A percentile compares a stretch with the other conserved stretches of the same genome.
Evolutionary conservation across 140 eudicot genomes (phyloP).

Genomic region (Anethum foeniculum): DNA sequence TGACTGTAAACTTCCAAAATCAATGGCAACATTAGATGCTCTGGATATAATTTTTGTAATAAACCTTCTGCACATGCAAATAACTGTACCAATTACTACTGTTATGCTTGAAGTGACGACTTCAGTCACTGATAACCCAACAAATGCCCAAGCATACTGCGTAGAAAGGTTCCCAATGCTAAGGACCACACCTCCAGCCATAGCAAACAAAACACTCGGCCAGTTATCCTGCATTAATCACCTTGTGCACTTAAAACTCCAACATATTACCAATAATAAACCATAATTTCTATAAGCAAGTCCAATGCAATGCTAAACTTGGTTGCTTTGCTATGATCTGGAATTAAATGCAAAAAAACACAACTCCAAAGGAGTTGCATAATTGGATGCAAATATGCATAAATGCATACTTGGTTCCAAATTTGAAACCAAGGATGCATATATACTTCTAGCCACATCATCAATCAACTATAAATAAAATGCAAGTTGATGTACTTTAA

Average conservation of each 20-base stretch:
- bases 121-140: constrained; percentile 73
- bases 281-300: background rate
- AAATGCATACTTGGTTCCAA: no score
- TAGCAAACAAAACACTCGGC: constrained; percentile 84
- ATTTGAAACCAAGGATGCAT: background rate
- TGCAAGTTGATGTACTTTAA: no score
- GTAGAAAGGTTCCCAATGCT: constrained; percentile 71
- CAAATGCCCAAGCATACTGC: constrained; percentile 91
- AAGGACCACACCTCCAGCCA: constrained; percentile 80
- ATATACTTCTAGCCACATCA: no score
- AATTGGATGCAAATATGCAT: no score
- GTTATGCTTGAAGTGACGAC: constrained; percentile 77
- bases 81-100: constrained; percentile 60
- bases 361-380: no score
- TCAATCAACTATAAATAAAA: no score
- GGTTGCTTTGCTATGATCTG: no score
- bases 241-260: background rate
- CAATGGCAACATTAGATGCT: constrained; percentile 1
- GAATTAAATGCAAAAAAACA: no score
- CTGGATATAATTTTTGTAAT: no score
- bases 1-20: constrained; percentile 1
- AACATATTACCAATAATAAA: background rate
- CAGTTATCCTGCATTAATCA: constrained; percentile 59
- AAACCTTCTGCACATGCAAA: background rate
- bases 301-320: no score